Base-by-base conservation (phyloP, 2,329 filamentous ascomycete genomes). In the Dactylonectria estremocensis region DNA sequence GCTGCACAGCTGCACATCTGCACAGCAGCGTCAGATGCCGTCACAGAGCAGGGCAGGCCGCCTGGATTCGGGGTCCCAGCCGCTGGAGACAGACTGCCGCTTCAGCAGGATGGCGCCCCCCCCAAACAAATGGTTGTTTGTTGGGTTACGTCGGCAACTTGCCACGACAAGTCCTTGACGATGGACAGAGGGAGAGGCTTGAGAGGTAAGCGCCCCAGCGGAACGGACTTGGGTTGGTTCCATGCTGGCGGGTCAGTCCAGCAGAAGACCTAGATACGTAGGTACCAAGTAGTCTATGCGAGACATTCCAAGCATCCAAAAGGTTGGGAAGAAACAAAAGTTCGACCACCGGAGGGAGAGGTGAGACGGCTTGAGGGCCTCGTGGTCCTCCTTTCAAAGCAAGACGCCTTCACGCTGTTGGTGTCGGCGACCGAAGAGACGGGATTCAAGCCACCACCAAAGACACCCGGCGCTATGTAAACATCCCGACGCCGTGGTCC, bases 161-260 rank as follows among this genome's bases (percentile, higher is more conserved):
- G 33, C n/a, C 49, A 61, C 49, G 37, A 31, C 50, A 40, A 43
- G 54, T 61, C 49, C n/a, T n/a, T 43, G 54, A 58, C 61, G 54
- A 64, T 14, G 54, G 53, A 24, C 33, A 33, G 24, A 28, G 24
- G 7, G 4, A 7, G 24, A 28, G 24, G 24, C 24, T 18, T 24
- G 43, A 45, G 20, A 60, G 49, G 22, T n/a, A 56, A 40, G 60
- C 61, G 35, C 63, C 24, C 68, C 64, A 64, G 56, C 35, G 33
- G 52, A 58, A 54, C 67, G 66, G 71, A 62, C 45, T 49, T 59
- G 64, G 56, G 45, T 2, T 54, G 57, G 46, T 64, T 68, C 69
- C 68, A 57, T 46, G 31, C 35, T 62, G 52, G 61, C 62, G 69
- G 69, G 37, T 67, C 62, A 60, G 65, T 63, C 24, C 24, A 61